Evolutionary conservation across 129 eudicot genomes (phyloP).

Genomic region (Helianthus tuberosus): DNA sequence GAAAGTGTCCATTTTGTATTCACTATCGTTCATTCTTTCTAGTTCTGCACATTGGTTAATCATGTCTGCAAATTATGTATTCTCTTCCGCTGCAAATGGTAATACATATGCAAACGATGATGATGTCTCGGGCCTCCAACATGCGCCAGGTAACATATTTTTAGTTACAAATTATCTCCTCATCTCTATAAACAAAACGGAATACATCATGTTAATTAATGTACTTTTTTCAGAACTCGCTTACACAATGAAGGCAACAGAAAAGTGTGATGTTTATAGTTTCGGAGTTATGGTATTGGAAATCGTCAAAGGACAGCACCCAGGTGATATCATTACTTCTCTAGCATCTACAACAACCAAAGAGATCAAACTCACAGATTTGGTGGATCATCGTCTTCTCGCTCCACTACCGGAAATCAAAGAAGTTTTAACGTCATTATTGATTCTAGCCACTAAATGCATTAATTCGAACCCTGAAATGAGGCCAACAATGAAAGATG

Average conservation of each 20-base stretch:
- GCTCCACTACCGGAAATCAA: conserved; percentile 53
- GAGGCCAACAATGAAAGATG: neutral
- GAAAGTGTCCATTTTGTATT: too few relatives aligned
- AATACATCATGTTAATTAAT: neutral
- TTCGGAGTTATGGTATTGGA: conserved; percentile 49
- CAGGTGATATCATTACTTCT: conserved; percentile 57
- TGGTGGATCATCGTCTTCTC: conserved; percentile 61
- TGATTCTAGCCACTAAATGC: conserved; percentile 54
- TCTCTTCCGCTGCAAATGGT: too few relatives aligned
- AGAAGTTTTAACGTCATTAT: conserved; percentile 44
- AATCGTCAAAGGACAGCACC: conserved; percentile 79
- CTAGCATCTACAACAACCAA: conserved; percentile 28
- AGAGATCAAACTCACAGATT: conserved; percentile 41
- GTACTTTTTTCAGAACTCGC: conserved; percentile 24
- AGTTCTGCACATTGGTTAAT: too few relatives aligned
- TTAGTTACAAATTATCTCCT: neutral
- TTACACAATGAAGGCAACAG: conserved; percentile 30
- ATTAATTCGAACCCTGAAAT: conserved; percentile 38
- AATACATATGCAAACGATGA: too few relatives aligned
- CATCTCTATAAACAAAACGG: neutral
- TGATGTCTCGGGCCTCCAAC: too few relatives aligned
- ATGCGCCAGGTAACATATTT: conserved; percentile 37
- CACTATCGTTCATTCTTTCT: too few relatives aligned
- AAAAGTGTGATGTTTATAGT: conserved; percentile 41
- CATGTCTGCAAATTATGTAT: too few relatives aligned